Base-by-base conservation (phyloP, 805 yeast species). In the Isabelozyma gotoi region DNA sequence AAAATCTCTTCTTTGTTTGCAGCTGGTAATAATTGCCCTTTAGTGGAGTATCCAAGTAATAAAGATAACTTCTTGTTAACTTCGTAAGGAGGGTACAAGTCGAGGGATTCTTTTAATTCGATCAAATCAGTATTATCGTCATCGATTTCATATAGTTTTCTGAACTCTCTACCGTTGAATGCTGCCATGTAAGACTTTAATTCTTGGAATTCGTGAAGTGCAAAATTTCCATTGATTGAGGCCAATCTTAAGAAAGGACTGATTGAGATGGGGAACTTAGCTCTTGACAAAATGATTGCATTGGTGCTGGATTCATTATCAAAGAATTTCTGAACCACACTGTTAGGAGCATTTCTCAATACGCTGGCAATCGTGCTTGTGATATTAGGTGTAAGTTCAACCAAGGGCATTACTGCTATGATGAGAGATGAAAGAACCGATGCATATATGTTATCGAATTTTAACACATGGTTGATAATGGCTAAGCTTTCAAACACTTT, bases 211-310 rank as follows among this genome's bases (percentile, higher is more conserved):
- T 85, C 87, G 42, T 76, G 78, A 45, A 77, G 69, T 0, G 96
- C 94, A 54, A 84, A 78, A 32, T 77, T 77, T 0, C 85, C 81
- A 52, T 86, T 85, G 20, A 82, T 75, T 7, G 84, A 68, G 11
- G 84, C 70, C 10, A 88, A 52, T 42, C 80, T 74, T 33, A 89
- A 62, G 45, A 83, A 81, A 1, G 92, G 83, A 2, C 74, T 60
- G 14, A 88, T 60, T 2, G 81, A 64, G 29, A 74, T 70, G 0
- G 98, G 98, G 47, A 88, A 77, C 55, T 91, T 89, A 0, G 94
- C 84, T 47, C 84, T 74, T 1, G 88, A 65, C 19, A 88, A 57
- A 12, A 78, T 67, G 21, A 83, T 55, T 3, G 74, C 57, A 39
- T 73, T 71, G 17, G 66, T 65, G 0, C 77, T 68, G 1, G 70